Evolutionary conservation across 1,284 basidiomycete genomes (phyloP), one percentile per base, ranked within the genome.

Genomic region (Papiliotrema laurentii): DNA sequence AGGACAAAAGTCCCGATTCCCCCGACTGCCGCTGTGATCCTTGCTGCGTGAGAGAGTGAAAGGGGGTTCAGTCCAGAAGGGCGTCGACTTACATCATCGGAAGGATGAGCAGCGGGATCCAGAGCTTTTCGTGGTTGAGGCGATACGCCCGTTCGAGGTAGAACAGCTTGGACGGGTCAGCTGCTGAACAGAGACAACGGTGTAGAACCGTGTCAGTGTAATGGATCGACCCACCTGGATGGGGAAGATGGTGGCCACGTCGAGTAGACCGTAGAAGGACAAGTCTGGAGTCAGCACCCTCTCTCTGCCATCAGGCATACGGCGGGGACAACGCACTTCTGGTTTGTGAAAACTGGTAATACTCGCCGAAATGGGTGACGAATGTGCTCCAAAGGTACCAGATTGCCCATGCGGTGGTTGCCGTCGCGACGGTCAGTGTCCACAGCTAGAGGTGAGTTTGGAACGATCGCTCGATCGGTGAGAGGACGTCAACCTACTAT

Each of bases 341-440:
- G 1, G 38, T 11, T 2, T 36, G 5, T 24, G 31, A 14, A 38
- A 45, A 45, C 14, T 45, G 26, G n/a, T 14, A 10, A 30, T 19
- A 45, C 7, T n/a, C 38, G 9, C 44, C 44, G 21, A 45, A 45
- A 18, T 35, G 34, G 4, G n/a, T 5, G 44, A 38, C 35, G 44
- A 45, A 45, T 5, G 21, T 9, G 4, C 11, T 21, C 33, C 33
- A 45, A 2, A 45, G 24, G 35, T 38, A 45, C 25, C 38, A 33
- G 5, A 45, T 9, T 2, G 22, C 33, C 9, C 18, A 45, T 11
- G 14, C 30, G 14, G 44, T 37, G 14, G 35, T 38, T 6, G 44
- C 44, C 14, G 25, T 36, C n/a, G 34, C 7, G 14, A 45, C 24
- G 2, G 21, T 4, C 4, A 10, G 34, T 1, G 24, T 4, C 44